Conservation (phyloP, 306 rosid species). For the Vachellia collinsii region DNA sequence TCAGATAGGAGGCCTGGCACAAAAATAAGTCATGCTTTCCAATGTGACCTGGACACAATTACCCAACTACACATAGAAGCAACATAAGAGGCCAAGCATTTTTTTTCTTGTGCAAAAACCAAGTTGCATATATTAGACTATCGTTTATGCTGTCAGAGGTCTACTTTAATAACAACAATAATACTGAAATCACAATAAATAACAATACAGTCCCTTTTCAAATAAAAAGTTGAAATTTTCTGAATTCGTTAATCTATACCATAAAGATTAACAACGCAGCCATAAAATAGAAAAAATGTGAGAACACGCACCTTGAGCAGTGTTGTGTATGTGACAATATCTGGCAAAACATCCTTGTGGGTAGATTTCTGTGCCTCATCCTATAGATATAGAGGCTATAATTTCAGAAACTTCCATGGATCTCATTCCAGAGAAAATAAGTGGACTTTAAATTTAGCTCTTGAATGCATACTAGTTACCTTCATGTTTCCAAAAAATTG, state of each 20-base stretch:
- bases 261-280: constrained; percentile 8
- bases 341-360: constrained; percentile 62
- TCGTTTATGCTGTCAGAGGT: constrained; percentile 16
- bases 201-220: constrained; percentile 4
- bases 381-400: constrained; percentile 43
- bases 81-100: background rate
- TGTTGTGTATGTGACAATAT: constrained; percentile 74
- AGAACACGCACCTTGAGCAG: constrained; percentile 65
- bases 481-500: constrained; percentile 78
- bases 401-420: constrained; percentile 35
- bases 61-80: constrained; percentile 8
- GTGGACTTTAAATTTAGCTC: constrained; percentile 57
- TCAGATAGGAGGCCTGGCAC: background rate
- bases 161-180: constrained; percentile 2
- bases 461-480: constrained; percentile 58
- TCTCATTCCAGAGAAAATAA: constrained; percentile 26
- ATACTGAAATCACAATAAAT: constrained; percentile 11
- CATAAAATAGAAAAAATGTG: constrained; percentile 8
- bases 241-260: background rate
- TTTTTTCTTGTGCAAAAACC: background rate
- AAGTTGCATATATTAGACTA: constrained; percentile 2
- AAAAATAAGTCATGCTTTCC: background rate
- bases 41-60: background rate
- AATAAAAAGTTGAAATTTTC: constrained; percentile 1
- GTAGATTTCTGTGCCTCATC: constrained; percentile 49